Percentiles rank a stretch among this genome's conserved stretches.
These are phyloP conservation scores for Tetrapyrgos nigripes DNA, from an alignment of 1,284 basidiomycete species.

Conservation along the genomic window DNA sequence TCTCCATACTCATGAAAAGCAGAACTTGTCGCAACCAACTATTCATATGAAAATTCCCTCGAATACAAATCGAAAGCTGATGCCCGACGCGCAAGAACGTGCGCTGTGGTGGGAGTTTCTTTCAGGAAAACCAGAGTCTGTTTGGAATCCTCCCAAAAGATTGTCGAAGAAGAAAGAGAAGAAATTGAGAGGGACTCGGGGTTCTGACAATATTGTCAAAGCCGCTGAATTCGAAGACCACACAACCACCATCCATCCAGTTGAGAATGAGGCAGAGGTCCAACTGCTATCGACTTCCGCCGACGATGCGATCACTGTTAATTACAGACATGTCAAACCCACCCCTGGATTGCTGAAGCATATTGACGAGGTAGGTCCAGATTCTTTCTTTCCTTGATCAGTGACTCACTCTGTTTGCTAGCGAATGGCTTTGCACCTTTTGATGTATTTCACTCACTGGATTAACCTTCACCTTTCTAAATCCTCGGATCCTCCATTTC, in stretches of 20 bases:
- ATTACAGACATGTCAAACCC: slow-evolving; percentile 52
- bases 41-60: slow-evolving; percentile 49
- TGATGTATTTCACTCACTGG: slow-evolving; percentile 88
- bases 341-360: slow-evolving; percentile 59
- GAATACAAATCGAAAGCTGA: slow-evolving; percentile 37
- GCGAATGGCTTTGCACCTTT: slow-evolving; percentile 74
- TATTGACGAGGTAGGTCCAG: slow-evolving; percentile 67
- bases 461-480: slow-evolving; percentile 61
- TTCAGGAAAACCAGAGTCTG: slow-evolving; percentile 66
- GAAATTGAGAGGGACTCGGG: slow-evolving; percentile 39
- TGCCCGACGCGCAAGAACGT: slow-evolving; percentile 74
- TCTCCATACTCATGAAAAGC: neutral
- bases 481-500: slow-evolving; percentile 42
- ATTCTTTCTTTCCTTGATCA: slow-evolving; percentile 16
- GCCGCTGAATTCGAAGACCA: slow-evolving; percentile 21
- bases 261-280: slow-evolving; percentile 20
- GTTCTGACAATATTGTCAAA: slow-evolving; percentile 40
- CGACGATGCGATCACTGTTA: neutral
- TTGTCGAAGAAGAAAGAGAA: slow-evolving; percentile 38
- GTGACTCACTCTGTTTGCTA: slow-evolving; percentile 33
- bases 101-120: slow-evolving; percentile 83
- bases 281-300: neutral
- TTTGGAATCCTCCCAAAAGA: slow-evolving; percentile 66
- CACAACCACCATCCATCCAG: slow-evolving; percentile 10
- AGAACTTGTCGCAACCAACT: slow-evolving; percentile 74